Base-by-base conservation (phyloP, 1,284 basidiomycete genomes). In the Ustilago sp. region DNA sequence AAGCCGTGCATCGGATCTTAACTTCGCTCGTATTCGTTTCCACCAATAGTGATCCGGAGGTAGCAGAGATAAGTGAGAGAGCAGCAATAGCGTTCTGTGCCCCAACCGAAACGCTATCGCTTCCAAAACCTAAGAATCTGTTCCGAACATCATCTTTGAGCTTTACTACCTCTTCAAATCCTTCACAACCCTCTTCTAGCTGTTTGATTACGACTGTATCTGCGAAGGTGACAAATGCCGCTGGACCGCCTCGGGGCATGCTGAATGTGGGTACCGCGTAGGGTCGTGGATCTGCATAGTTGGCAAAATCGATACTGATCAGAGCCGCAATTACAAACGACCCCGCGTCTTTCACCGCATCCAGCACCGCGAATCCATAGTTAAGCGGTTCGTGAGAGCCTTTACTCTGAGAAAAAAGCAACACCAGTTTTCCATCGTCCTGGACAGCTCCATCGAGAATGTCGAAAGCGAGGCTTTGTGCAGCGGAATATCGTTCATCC, bases 141-240 rank as follows among this genome's bases (percentile, higher is more conserved):
- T 83, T 80, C 56, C 79, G 70, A 32, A 69, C 74, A 56, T 78
- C 77, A 50, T 82, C 71, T 53, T 84, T 83, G 48, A 87, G 83
- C 17, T 79, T 74, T 59, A 87, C 75, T 12, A 77, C 66, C 54
- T 87, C 87, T 48, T 87, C 86, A 38, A 87, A 85, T 0, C 75
- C 32, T 19, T 74, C 69, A 36, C 68, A 65, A 8, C 68, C 67
- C 1, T 57, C 17, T 38, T 74, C 55, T 32, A 80, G 62, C 57
- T 83, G 59, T 45, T 79, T 69, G n/a, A 69, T 62, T n/a, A 82
- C 59, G 12, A 85, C 66, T 13, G 80, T 73, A 34, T 81, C 74
- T 34, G 73, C 64, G 48, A 85, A 83, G 35, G 73, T 54, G 43
- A 86, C 57, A n/a, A 84, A 85, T 4, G 79, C 78, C 1, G 80